Base-by-base conservation (phyloP, 2,329 filamentous ascomycete species). In the Ophiosphaerella herpotricha region DNA sequence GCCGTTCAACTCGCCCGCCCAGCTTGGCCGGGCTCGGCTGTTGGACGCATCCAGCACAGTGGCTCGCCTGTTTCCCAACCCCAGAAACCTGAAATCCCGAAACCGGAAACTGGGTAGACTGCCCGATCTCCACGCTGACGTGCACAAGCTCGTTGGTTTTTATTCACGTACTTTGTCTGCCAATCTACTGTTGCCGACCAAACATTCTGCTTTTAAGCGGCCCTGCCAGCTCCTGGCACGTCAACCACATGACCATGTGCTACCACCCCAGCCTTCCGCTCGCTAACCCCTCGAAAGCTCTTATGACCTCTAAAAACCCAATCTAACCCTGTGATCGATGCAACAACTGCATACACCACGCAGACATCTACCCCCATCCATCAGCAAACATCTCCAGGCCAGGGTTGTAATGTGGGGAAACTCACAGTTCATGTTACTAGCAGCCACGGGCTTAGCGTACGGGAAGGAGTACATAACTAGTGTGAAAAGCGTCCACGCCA, bases 401-500 rank as follows among this genome's bases (percentile, higher is more conserved):
- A 29, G 39, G 16, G 50, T 40, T 50, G 14, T n/a, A 23, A 3
- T 5, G 33, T 13, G 13, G 26, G 7, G n/a, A 7, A 9, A 41
- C 56, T 50, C 38, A 52, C 62, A 66, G 26, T 70, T 71, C 68
- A 72, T 71, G 37, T 67, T 70, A n/a, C 62, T 52, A 4, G 68
- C 51, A 5, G 18, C 8, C 12, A 71, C 65, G 11, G 70, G 68
- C 39, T 61, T 64, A 8, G 61, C 48, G 44, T 71, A 72, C 0
- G 70, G 70, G 46, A 72, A 68, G 14, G 52, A 63, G 62, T 77
- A 80, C 65, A 81, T 78, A 43, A 81, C 55, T 41, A 81, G 68
- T 0, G 79, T 80, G 55, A 82, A 79, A 24, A 74, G 33, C 0
- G 78, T 81, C 78, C 79, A 82, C 12, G 60, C 36, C 12, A 81